Evolutionary conservation across 2,329 filamentous ascomycete genomes (phyloP).

Genomic region (Paecilomyces sp.): DNA sequence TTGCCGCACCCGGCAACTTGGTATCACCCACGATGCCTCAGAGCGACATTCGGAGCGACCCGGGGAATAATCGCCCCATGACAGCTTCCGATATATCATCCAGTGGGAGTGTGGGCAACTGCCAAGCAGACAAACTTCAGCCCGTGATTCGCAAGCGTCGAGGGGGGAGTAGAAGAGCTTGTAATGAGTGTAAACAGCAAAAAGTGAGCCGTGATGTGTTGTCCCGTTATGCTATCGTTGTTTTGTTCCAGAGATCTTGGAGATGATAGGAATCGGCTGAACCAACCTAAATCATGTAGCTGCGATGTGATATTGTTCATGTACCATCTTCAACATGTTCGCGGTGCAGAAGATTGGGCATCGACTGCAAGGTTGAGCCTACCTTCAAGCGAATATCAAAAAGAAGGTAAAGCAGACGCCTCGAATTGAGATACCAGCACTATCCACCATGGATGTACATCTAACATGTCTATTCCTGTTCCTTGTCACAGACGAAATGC

Average conservation of each 20-base stretch:
- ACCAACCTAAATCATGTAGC: conserved; percentile 29
- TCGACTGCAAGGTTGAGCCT: conserved; percentile 58
- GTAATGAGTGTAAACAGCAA: conserved; percentile 62
- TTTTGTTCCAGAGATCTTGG: not conserved
- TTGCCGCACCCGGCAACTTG: conserved; percentile 16
- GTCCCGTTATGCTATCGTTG: conserved; percentile 2
- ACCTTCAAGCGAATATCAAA: conserved; percentile 62
- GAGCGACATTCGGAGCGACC: conserved; percentile 29
- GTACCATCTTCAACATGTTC: conserved; percentile 56
- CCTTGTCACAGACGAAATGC: conserved; percentile 48
- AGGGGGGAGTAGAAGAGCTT: conserved; percentile 45
- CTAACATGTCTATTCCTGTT: conserved; percentile 5
- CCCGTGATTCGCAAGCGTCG: conserved; percentile 43
- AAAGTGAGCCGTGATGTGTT: conserved; percentile 42
- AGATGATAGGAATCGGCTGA: conserved; percentile 10
- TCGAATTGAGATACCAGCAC: not conserved
- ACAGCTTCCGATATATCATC: conserved; percentile 22
- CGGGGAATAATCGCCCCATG: conserved; percentile 22
- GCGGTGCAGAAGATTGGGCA: conserved; percentile 54
- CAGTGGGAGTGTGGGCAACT: conserved; percentile 23
- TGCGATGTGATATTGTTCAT: conserved; percentile 59
- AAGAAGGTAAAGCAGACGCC: conserved; percentile 30
- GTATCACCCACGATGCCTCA: conserved; percentile 18
- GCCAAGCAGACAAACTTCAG: conserved; percentile 32
- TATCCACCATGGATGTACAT: not conserved